These are phyloP conservation scores for Pelargonium myrrhifolium DNA, from an alignment of 441 rosid genomes.

Conservation along the genomic window DNA sequence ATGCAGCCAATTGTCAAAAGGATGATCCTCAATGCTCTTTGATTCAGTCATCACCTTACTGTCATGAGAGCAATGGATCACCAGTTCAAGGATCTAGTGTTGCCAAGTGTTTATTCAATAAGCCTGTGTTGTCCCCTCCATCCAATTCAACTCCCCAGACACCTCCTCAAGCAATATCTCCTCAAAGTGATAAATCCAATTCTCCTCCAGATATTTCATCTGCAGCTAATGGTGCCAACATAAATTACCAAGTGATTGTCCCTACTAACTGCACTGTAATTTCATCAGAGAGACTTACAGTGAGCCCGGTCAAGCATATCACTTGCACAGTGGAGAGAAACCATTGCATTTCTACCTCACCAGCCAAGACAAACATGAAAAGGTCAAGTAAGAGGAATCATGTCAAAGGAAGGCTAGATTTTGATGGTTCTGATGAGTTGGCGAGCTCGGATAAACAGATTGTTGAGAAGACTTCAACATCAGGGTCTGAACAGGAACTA, in stretches of 20 bases:
- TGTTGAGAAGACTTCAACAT: slow-evolving; percentile 32
- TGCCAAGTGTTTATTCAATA: slow-evolving; percentile 60
- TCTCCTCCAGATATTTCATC: slow-evolving; percentile 31
- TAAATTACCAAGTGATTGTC: slow-evolving; percentile 38
- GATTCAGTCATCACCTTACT: slow-evolving; percentile 20
- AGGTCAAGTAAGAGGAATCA: slow-evolving; percentile 42
- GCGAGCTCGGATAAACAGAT: slow-evolving; percentile 23
- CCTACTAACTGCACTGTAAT: slow-evolving; percentile 62
- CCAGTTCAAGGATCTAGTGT: slow-evolving; percentile 38
- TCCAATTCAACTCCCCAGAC: slow-evolving; percentile 44
- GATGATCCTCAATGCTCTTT: slow-evolving; percentile 22
- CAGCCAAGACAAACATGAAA: slow-evolving; percentile 36
- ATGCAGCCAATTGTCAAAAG: slow-evolving; percentile 13
- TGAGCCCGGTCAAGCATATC: slow-evolving; percentile 65
- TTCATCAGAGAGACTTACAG: slow-evolving; percentile 52
- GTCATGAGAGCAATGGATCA: slow-evolving; percentile 15
- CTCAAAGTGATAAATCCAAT: slow-evolving; percentile 30
- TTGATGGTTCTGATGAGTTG: slow-evolving; percentile 44
- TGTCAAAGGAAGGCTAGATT: slow-evolving; percentile 68
- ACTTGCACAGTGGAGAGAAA: slow-evolving; percentile 54
- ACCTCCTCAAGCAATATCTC: slow-evolving; percentile 48
- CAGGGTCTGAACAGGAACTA: slow-evolving; percentile 56
- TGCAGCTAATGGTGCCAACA: slow-evolving; percentile 25
- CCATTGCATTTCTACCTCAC: slow-evolving; percentile 52
- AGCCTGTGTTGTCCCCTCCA: slow-evolving; percentile 31